Base-by-base conservation (phyloP, 1,284 basidiomycete genomes). In the Sporisorium exsertum region DNA sequence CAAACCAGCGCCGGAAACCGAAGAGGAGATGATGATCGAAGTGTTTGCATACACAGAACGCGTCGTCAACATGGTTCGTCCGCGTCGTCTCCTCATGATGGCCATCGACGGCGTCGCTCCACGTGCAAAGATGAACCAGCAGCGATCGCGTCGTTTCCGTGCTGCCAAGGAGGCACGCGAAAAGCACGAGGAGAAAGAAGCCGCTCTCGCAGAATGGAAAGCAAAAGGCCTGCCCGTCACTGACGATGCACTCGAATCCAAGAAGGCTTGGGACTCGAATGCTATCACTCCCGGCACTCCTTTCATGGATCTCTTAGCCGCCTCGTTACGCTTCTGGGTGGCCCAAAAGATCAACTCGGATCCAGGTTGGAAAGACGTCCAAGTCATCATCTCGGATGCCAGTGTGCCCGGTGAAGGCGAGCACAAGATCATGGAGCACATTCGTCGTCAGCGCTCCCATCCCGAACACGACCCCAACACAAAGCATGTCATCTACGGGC, bases 381-480 rank as follows among this genome's bases (percentile, higher is more conserved):
- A 98, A 88, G 93, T 99, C 72, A 92, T 99, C 77, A 94, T 99
- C 70, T 99, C 97, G 2, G 97, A 99, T 81, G 94, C 96, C 2
- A 92, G 93, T 63, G 97, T 99, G 12, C 96, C 96, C 1, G 96
- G 96, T 76, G 97, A 99, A 87, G 97, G 97, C 84, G 97, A 99
- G 86, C 97, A 99, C 88, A 99, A 99, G 88, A 98, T 99, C 79
- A 98, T 99, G 94, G 97, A 99, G 84, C 97, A 91, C 86, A 97
- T 99, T 77, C 89, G 97, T 66, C 90, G 95, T 53, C 95, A 97
- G 83, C 90, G 97, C 54, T 89, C 90, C 52, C 93, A 97, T 83
- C 90, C 91, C 35, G 92, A 91, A 13, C 92, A 98, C 87, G 92
- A 99, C 86, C 92, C 97, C 32, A 99, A 99, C 85, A 98, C 94